A percentile compares a stretch with the other conserved stretches of the same genome.
Evolutionary conservation across 768 basidiomycete species (phyloP).

Genomic region (Trametes coccinea): DNA sequence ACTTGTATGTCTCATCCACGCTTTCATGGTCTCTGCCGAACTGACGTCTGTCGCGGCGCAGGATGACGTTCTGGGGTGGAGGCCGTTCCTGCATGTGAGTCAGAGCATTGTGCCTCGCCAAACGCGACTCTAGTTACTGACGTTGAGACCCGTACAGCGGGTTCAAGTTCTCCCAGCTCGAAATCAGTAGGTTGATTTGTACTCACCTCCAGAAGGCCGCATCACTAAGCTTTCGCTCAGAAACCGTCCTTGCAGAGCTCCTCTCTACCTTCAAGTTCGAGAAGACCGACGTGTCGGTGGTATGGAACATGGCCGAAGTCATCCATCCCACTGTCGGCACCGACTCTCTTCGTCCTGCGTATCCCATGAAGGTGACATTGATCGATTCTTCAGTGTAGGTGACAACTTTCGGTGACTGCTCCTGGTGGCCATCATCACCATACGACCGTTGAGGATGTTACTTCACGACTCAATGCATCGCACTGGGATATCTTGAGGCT

Average conservation of each 20-base stretch:
- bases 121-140: not conserved
- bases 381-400: no score
- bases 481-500: no score
- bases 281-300: slow-evolving; percentile 3
- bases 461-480: no score
- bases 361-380: slow-evolving; percentile 1
- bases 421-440: no score
- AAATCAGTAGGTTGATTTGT: no score
- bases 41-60: not conserved
- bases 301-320: slow-evolving; percentile 19
- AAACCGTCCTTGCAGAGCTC: slow-evolving; percentile 15
- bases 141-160: slow-evolving; percentile 29
- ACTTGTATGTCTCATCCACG: not conserved
- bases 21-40: not conserved
- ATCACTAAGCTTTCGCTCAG: no score
- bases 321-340: slow-evolving; percentile 1
- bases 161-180: slow-evolving; percentile 46
- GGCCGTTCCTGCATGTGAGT: slow-evolving; percentile 15
- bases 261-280: slow-evolving; percentile 18
- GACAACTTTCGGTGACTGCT: no score
- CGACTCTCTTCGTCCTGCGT: not conserved
- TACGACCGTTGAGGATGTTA: no score
- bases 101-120: no score
- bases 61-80: slow-evolving; percentile 20
- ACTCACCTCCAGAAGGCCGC: no score